Base-by-base conservation (phyloP, 306 rosid genomes). In the Lagenaria siceraria region DNA sequence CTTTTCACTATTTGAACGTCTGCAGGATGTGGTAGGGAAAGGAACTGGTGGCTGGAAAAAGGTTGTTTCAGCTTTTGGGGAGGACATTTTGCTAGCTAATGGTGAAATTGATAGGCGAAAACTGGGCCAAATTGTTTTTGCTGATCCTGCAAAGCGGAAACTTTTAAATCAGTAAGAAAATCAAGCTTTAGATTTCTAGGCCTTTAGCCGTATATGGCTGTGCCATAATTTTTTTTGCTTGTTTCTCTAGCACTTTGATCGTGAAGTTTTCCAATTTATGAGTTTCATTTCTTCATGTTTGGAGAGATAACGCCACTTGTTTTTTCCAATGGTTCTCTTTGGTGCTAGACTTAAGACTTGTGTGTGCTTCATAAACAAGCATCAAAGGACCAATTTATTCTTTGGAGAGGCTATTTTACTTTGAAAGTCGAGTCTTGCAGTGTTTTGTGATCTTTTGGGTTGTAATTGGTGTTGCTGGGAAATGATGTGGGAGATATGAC, bases 81-180 rank as follows among this genome's bases (percentile, higher is more conserved):
- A 89, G 24, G 92, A 86, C 46, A 90, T 90, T 81, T 80, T 92
- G 62, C 93, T 78, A 4, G 83, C 81, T 15, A 82, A 90, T 81
- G 90, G 94, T 60, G 90, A 94, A 86, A 93, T 95, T 49, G 88
- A 92, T 15, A 87, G 97, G 83, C 85, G 86, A 17, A 79, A 69
- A 70, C 92, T 92, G 53, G 99, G 99, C 63, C 93, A 88, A 80
- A 90, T 92, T 78, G 92, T 92, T n/a, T 95, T 92, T 76, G 82
- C 97, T 3, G 88, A 89, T 78, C 87, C 93, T 0, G 88, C 81
- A 69, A 92, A 81, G 90, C 88, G 96, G 69, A 97, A 92, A 80
- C 86, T 89, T 69, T 85, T 95, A 64, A 92, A 92, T 73, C 86
- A 89, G 97, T 93, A 82, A 48, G 76, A 71, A 71, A 71, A 14